A percentile compares a stretch with the other conserved stretches of the same genome.
These are phyloP conservation scores for Malus asiatica DNA, from an alignment of 306 rosid genomes.

Conservation along the genomic window DNA sequence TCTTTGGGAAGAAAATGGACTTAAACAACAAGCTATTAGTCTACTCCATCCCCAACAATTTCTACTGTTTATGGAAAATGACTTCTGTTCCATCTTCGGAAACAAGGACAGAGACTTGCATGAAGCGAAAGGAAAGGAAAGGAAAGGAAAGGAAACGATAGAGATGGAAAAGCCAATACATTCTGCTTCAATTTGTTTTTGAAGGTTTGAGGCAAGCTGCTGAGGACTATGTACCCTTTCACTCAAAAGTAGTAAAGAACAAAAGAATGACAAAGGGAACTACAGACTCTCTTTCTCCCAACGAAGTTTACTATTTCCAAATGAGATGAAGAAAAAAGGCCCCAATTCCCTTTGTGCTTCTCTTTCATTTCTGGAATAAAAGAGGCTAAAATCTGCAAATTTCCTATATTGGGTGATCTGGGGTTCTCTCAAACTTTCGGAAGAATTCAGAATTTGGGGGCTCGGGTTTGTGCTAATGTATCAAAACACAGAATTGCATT, in stretches of 20 bases:
- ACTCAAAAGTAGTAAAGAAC: constrained; percentile 22
- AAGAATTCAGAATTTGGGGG: background rate
- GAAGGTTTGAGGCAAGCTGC: constrained; percentile 37
- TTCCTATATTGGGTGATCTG: constrained; percentile 7
- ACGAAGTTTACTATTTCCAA: constrained; percentile 17
- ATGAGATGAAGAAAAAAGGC: constrained; percentile 5
- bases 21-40: constrained; percentile 16
- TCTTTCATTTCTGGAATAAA: constrained; percentile 19
- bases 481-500: constrained; percentile 1
- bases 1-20: background rate
- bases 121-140: background rate
- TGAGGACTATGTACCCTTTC: constrained; percentile 21
- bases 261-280: constrained; percentile 3
- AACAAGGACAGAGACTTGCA: constrained; percentile 14
- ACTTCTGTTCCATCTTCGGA: constrained; percentile 43
- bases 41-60: constrained; percentile 26
- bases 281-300: constrained; percentile 9
- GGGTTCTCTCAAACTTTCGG: background rate
- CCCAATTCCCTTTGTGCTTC: background rate
- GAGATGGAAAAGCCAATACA: constrained; percentile 24
- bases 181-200: constrained; percentile 20
- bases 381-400: background rate
- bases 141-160: constrained; percentile 17
- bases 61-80: constrained; percentile 47
- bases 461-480: background rate